Conservation (phyloP, 225 moss, liverwort and hornwort genomes). For the Polytrichum commune region DNA sequence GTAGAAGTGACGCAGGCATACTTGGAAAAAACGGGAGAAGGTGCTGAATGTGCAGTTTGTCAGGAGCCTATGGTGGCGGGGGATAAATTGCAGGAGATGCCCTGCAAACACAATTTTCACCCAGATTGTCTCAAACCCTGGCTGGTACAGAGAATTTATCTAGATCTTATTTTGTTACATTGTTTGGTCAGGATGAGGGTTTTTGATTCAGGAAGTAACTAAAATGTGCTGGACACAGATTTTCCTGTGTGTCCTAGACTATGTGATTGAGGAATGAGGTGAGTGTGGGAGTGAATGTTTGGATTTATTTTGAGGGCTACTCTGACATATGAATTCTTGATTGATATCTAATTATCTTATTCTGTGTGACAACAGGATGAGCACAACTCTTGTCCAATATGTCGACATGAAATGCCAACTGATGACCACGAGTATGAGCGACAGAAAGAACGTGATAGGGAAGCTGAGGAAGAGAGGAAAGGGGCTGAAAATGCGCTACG, state of each 20-base stretch:
- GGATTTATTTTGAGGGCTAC: no score
- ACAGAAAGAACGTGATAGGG: slow-evolving; percentile 85
- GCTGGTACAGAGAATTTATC: slow-evolving; percentile 49
- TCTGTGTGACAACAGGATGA: slow-evolving; percentile 47
- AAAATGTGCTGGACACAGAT: no score
- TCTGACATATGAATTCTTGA: no score
- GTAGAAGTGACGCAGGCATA: slow-evolving; percentile 65
- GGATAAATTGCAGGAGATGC: slow-evolving; percentile 91
- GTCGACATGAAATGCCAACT: slow-evolving; percentile 87
- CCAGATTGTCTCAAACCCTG: slow-evolving; percentile 86
- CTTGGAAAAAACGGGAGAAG: slow-evolving; percentile 58
- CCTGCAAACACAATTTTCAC: slow-evolving; percentile 94
- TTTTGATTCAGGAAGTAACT: no score
- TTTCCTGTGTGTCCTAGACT: no score
- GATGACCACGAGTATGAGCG: slow-evolving; percentile 91
- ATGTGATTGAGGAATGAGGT: no score
- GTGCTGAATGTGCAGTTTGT: slow-evolving; percentile 86
- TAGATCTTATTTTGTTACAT: no score
- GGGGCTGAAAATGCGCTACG: slow-evolving; percentile 74
- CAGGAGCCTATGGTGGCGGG: slow-evolving; percentile 63
- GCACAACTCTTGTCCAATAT: slow-evolving; percentile 97
- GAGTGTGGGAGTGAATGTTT: no score
- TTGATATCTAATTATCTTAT: background rate
- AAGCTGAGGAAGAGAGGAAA: slow-evolving; percentile 84
- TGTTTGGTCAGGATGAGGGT: no score